Base-by-base conservation (phyloP, 2,329 filamentous ascomycete genomes). In the Alternaria burnsii region DNA sequence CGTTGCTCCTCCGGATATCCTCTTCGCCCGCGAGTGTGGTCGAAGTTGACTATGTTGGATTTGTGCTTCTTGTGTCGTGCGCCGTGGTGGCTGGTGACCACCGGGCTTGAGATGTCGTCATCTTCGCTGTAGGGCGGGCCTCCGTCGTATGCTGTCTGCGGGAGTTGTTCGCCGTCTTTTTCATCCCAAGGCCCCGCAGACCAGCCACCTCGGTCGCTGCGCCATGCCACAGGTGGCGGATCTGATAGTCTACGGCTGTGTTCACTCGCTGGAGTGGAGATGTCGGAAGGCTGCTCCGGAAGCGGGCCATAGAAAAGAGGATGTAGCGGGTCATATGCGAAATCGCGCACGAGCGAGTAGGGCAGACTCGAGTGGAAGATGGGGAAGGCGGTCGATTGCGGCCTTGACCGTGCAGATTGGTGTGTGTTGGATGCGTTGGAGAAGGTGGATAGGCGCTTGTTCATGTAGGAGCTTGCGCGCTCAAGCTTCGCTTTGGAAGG, bases 101-200 rank as follows among this genome's bases (percentile, higher is more conserved):
- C 86, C 0, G 94, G 94, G 75, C 93, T 97, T 73, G 95, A 92
- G 43, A 97, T 85, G 78, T 98, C 95, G 71, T 98, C 93, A 73
- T 98, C 94, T 80, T 97, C 94, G 78, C 93, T 97, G 82, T 93
- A 98, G 3, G 94, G 94, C 22, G 94, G 94, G 0, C 94, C 94
- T 74, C 78, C 78, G 50, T 88, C 91, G 71, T 95, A 94, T 50
- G 92, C 88, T 75, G 95, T 93, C 20, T 91, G 91, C 10, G 92
- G 90, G 16, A 96, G 84, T 72, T 94, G 91, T 68, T 91, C 86
- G 24, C 85, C 87, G 4, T 63, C 55, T 34, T 58, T 65, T 55
- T 74, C 65, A 86, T 89, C 66, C 84, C 85, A 85, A 6, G 83
- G 79, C 16, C 81, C 83, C 6, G 84, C 81, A 26, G 84, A 84